These are phyloP conservation scores for Malassezia obtusa DNA, from an alignment of 1,284 basidiomycete genomes.

Conservation along the genomic window DNA sequence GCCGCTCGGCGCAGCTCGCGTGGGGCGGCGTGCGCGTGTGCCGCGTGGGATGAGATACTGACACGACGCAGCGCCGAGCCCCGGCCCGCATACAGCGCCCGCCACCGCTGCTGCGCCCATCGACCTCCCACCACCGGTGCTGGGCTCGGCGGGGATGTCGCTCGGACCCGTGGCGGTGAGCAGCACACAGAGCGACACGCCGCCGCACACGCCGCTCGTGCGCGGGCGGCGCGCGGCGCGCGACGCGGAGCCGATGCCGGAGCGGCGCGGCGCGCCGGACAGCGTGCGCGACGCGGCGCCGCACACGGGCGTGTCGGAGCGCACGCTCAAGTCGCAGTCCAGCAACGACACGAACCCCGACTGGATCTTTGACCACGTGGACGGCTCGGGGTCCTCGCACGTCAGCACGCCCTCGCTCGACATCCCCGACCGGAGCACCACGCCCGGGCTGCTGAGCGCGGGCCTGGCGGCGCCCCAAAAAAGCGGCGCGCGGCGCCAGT, in stretches of 20 bases:
- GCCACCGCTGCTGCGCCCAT: background rate
- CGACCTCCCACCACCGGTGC: background rate
- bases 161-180: background rate
- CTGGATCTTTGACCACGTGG: slow-evolving; percentile 1
- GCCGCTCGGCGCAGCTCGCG: no score
- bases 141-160: background rate
- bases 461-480: background rate
- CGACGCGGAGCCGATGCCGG: background rate
- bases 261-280: background rate
- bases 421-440: background rate
- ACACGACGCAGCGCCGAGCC: background rate
- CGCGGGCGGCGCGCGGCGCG: background rate
- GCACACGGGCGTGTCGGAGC: background rate
- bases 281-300: background rate
- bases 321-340: slow-evolving; percentile 2
- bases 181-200: background rate
- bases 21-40: no score
- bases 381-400: background rate
- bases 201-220: background rate
- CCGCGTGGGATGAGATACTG: background rate
- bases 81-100: background rate
- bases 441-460: background rate
- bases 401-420: background rate
- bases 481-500: background rate
- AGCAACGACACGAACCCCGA: slow-evolving; percentile 1